Conservation (phyloP, 1,284 basidiomycete species). For the Amylostereum areolatum region DNA sequence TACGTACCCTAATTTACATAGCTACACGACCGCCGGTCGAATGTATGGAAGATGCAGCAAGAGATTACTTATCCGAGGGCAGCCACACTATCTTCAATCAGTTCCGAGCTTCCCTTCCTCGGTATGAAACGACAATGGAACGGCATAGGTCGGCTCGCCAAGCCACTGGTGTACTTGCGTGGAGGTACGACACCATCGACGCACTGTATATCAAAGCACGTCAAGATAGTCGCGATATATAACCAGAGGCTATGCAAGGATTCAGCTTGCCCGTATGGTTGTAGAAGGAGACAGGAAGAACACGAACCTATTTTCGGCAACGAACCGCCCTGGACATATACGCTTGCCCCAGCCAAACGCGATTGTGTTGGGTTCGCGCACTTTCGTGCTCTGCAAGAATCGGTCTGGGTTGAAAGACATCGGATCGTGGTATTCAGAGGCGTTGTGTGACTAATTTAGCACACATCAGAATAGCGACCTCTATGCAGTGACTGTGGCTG, state of each 20-base stretch:
- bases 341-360: slow-evolving; percentile 18
- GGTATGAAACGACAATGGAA: too few relatives aligned
- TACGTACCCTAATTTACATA: too few relatives aligned
- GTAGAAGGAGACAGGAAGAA: too few relatives aligned
- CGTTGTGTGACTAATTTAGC: slow-evolving; percentile 18
- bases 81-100: too few relatives aligned
- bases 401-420: slow-evolving; percentile 19
- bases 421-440: slow-evolving; percentile 13
- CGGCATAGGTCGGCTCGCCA: too few relatives aligned
- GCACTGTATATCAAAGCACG: not conserved
- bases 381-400: slow-evolving; percentile 12
- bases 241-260: not conserved
- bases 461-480: slow-evolving; percentile 12
- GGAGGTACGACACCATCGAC: not conserved
- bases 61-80: too few relatives aligned
- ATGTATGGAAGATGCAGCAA: too few relatives aligned
- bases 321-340: slow-evolving; percentile 17
- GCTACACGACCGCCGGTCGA: too few relatives aligned
- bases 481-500: slow-evolving; percentile 10
- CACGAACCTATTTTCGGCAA: slow-evolving; percentile 9
- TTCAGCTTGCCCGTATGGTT: not conserved
- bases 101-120: too few relatives aligned
- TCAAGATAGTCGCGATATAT: not conserved
- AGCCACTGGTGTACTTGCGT: not conserved
- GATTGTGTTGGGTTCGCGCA: not conserved